Base-by-base conservation (phyloP, 768 basidiomycete genomes). In the Termitomyces sp. region DNA sequence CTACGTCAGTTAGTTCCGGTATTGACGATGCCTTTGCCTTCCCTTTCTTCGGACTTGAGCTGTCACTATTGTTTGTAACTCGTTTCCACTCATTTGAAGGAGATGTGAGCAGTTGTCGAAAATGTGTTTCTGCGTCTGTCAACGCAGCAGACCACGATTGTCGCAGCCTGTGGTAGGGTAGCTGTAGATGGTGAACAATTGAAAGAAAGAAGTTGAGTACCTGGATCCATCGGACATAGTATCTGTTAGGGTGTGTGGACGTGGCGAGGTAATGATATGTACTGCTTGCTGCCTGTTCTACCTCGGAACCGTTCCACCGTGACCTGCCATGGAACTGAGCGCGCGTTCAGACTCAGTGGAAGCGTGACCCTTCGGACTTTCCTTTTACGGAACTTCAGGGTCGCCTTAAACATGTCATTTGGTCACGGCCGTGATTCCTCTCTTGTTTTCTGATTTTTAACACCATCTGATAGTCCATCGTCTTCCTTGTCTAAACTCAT, bases 111-210 rank as follows among this genome's bases (percentile, higher is more conserved):
- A 94, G 78, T 54, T 86, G 83, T 56, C 88, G 80, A 73, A 94
- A 94, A 64, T 85, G 83, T 44, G 80, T 70, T 63, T 94, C 88
- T 49, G 93, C 91, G 56, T 81, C 77, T 61, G 77, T 80, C 54
- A 96, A 77, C 15, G 93, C 85, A 56, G 79, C 73, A 59, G 85
- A 83, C 92, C 93, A 95, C 39, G 89, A 84, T 69, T 91, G 84
- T 63, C 86, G 86, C 59, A 94, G 77, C 59, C 93, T 94, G 57
- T 27, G n/a, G 33, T n/a, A 32, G 32, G 16, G 35, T 56, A 23
- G 56, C 48, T 33, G 15, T 31, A 18, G n/a, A n/a, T 12, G 13
- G n/a, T 20, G 7, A 23, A 35, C 38, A n/a, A 20, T 29, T 16
- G 16, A 50, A 49, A 55, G 29, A 29, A 12, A 32, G 20, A 23